Percentiles rank a stretch among this genome's conserved stretches.
phyloP scores from a whole-genome alignment of 2,329 filamentous ascomycete genomes.

The Colletotrichum orbiculare region DNA sequence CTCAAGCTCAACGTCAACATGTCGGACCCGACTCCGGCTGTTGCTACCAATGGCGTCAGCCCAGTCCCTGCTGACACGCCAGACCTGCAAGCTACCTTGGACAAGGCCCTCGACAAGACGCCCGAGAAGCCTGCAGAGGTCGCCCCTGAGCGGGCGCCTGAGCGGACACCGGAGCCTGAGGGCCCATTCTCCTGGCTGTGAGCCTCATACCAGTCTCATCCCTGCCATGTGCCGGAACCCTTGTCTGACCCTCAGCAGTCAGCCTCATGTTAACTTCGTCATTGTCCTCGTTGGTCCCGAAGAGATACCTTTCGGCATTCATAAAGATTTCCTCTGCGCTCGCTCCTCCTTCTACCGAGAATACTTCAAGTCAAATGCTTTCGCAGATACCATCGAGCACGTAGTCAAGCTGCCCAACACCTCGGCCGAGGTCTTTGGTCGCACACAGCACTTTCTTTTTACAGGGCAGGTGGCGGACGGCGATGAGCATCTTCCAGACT shows the following conservation, averaged over 20 bases:
- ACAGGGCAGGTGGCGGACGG: slow-evolving; percentile 60
- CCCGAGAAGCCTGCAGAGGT: neutral
- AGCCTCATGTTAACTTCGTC: slow-evolving; percentile 67
- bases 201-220: slow-evolving; percentile 23
- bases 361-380: slow-evolving; percentile 52
- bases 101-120: neutral
- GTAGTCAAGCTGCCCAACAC: slow-evolving; percentile 62
- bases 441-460: slow-evolving; percentile 65
- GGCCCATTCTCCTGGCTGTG: slow-evolving; percentile 53
- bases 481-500: slow-evolving; percentile 57
- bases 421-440: slow-evolving; percentile 62
- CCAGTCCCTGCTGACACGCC: neutral
- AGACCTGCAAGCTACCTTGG: neutral
- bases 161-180: slow-evolving; percentile 4
- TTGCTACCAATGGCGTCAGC: slow-evolving; percentile 23
- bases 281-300: slow-evolving; percentile 65
- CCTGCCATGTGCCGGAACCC: slow-evolving; percentile 28
- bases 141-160: neutral
- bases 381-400: slow-evolving; percentile 57
- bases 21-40: slow-evolving; percentile 17
- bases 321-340: slow-evolving; percentile 67
- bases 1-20: slow-evolving; percentile 11
- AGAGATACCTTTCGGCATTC: slow-evolving; percentile 66
- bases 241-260: slow-evolving; percentile 45
- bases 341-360: slow-evolving; percentile 61